These are phyloP conservation scores for Fraxinus anomala DNA, from an alignment of 257 asterid genomes.

Conservation along the genomic window DNA sequence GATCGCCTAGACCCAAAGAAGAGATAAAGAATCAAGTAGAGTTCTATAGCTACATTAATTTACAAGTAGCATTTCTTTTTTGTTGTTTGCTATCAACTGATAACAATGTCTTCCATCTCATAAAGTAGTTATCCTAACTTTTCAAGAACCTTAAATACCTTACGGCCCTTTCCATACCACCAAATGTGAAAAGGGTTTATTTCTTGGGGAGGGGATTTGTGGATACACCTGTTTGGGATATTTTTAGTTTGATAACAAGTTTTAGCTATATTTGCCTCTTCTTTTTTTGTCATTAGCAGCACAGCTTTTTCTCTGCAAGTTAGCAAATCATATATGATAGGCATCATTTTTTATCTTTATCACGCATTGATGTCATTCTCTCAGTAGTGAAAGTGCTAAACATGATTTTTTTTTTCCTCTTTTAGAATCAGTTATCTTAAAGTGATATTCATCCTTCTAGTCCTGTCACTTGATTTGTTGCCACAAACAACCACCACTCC, in stretches of 20 bases:
- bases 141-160: not conserved
- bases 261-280: not conserved
- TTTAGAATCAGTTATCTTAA: constrained; percentile 7
- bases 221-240: not conserved
- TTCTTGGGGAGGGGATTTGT: not conserved
- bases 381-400: not conserved
- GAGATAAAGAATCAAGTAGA: not conserved
- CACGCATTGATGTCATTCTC: not conserved
- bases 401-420: not conserved
- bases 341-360: not conserved
- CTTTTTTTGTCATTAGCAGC: not conserved
- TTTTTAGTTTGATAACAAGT: not conserved
- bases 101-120: not conserved
- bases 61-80: not conserved
- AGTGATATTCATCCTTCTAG: not conserved
- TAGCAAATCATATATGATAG: not conserved
- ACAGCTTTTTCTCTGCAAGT: not conserved
- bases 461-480: not conserved
- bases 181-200: not conserved
- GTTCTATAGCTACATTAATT: too few relatives aligned
- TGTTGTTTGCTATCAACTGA: not conserved
- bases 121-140: not conserved
- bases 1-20: constrained; percentile 55
- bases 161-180: not conserved
- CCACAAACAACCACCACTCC: not conserved